Base-by-base conservation (phyloP, 768 basidiomycete species). In the Boletus sp. region DNA sequence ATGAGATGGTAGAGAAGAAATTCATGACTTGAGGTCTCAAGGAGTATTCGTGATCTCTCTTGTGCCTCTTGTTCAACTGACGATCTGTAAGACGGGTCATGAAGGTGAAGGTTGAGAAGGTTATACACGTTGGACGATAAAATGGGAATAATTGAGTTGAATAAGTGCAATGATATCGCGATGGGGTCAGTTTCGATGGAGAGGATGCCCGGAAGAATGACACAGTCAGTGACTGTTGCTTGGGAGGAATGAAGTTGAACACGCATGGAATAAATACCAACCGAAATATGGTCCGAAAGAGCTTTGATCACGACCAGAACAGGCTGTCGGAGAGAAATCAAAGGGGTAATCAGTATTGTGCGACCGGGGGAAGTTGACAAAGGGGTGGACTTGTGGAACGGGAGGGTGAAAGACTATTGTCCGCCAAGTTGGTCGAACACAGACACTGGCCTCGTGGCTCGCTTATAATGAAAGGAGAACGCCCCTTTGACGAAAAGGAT, bases 21-120 rank as follows among this genome's bases (percentile, higher is more conserved):
- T 83, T 71, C 86, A 87, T 87, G 51, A 77, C 72, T 64, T 65
- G 70, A 48, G 67, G 64, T 39, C 37, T 35, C 53, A 64, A 54
- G 55, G 68, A 57, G 57, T 68, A 62, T 51, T 63, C 59, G 61
- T 52, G 44, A 57, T 70, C 64, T 69, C 71, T 72, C 70, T 75
- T 79, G 64, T 70, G 76, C 72, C 70, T 80, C 74, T 77, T 82
- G 74, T 58, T 68, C 33, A 70, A 73, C 63, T 68, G 68, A 51
- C 69, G 70, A 51, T 77, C 75, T 75, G 74, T 56, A 34, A 75
- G 69, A 19, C 66, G 71, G 54, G 75, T 68, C 70, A 80, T 71
- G 66, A 72, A 71, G 57, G 43, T 25, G 42, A 50, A 27, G 32
- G 49, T 55, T 62, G 56, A 60, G 58, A 47, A 50, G 53, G 47